phyloP scores from a whole-genome alignment of 192 early-diverging fungal genomes.

The Backusella circina region DNA sequence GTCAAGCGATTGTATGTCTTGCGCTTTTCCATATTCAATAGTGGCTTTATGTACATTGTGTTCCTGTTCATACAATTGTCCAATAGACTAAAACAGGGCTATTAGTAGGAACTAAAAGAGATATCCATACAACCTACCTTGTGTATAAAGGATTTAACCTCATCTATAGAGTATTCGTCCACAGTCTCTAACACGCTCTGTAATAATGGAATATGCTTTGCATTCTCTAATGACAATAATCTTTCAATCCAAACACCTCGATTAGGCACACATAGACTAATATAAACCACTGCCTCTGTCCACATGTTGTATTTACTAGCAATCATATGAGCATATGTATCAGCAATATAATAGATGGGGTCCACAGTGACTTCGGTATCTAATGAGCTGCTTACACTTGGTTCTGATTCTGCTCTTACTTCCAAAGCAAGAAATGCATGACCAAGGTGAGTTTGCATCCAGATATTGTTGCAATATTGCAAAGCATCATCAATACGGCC shows the following conservation, averaged over 20 bases:
- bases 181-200: background rate
- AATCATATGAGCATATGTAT: conserved; percentile 6
- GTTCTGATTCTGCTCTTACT: background rate
- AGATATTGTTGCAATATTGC: background rate
- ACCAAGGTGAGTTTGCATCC: conserved; percentile 17
- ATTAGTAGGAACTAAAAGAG: background rate
- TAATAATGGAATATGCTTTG: background rate
- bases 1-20: background rate
- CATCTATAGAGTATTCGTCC: background rate
- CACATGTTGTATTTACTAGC: conserved; percentile 9
- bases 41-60: background rate
- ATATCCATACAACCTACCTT: background rate
- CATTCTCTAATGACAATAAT: background rate
- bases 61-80: background rate
- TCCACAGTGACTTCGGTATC: background rate
- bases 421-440: conserved; percentile 4
- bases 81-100: background rate
- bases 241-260: conserved; percentile 6
- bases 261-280: conserved; percentile 5
- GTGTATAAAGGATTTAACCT: background rate
- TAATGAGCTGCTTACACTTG: background rate
- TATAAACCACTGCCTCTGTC: conserved; percentile 13
- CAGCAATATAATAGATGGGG: conserved; percentile 10
- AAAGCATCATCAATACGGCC: background rate
- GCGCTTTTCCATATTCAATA: conserved; percentile 1